Base-by-base conservation (phyloP, 1,284 basidiomycete species). In the Sanghuangporus weigelae region DNA sequence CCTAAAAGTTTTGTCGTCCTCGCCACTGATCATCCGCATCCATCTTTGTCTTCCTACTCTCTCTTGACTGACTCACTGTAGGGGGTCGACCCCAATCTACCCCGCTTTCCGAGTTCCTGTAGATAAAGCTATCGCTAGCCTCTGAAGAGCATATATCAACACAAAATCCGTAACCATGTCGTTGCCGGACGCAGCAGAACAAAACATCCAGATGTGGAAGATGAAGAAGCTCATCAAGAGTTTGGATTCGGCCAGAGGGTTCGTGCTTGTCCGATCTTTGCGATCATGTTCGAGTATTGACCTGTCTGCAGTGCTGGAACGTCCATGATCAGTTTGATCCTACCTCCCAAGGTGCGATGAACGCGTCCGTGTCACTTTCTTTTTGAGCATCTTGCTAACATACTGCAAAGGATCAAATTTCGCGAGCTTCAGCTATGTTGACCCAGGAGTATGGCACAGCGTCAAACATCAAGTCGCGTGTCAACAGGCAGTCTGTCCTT, bases 391-490 rank as follows among this genome's bases (percentile, higher is more conserved):
- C 48, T 42, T 36, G 40, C 21, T 46, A n/a, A 46, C 44, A 1
- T 35, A 12, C 3, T 31, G n/a, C 23, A 42, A 57, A 92, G 86
- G 95, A 97, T 76, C 96, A 98, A 86, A 93, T 99, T 75, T 96
- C 96, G 56, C 91, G 96, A 69, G 89, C 92, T 65, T 90, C 89
- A 59, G 90, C 88, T 67, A 98, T 99, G 96, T 86, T 99, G 74
- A 98, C 96, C 64, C 95, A 97, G 75, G 96, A 99, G 78, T 98
- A 97, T 74, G 96, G 94, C 66, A 96, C 94, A 10, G 95, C 95
- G 16, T 97, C 95, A 68, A 99, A 99, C 81, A 99, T 99, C 84
- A 99, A 99, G 78, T 98, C 95, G 71, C 94, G 97, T 67, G 96
- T 99, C 73, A 99, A 99, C 81, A 88, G 96, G 70, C 85, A 98